Evolutionary conservation across 129 eudicot species (phyloP).

Genomic region (Chrysanthemum seticuspe): DNA sequence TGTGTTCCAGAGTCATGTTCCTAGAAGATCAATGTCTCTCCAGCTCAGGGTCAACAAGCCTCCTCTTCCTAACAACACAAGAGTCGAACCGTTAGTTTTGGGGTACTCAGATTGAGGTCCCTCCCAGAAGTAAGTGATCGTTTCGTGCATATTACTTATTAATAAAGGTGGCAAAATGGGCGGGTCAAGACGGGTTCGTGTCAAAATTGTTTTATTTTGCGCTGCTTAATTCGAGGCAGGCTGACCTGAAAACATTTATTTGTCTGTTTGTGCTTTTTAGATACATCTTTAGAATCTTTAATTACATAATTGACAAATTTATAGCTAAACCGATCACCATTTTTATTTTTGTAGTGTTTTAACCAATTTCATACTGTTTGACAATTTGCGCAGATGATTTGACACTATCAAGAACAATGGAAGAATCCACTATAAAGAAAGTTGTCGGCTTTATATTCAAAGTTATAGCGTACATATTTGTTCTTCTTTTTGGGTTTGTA

Average conservation of each 20-base stretch:
- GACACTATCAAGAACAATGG: conserved; percentile 38
- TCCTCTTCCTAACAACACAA: conserved; percentile 24
- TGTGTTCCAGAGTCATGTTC: conserved; percentile 20
- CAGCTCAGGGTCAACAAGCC: conserved; percentile 27
- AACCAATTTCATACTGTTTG: conserved; percentile 9
- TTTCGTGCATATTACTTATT: not conserved
- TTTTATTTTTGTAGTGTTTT: not conserved
- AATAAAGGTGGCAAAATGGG: not conserved
- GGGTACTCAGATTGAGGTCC: conserved; percentile 23
- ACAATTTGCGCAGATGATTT: conserved; percentile 39
- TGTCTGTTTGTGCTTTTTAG: too few species aligned
- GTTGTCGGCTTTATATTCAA: conserved; percentile 38
- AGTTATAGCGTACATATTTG: conserved; percentile 45
- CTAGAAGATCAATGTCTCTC: conserved; percentile 37
- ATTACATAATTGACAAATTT: too few species aligned
- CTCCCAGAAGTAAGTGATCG: conserved; percentile 53
- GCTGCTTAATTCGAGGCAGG: too few species aligned
- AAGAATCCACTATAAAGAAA: conserved; percentile 32
- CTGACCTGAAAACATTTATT: too few species aligned
- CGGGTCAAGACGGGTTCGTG: too few species aligned
- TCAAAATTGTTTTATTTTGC: too few species aligned
- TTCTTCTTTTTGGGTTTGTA: conserved; percentile 42
- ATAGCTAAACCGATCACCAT: too few species aligned
- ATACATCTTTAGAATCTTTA: too few species aligned
- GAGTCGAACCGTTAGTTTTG: conserved; percentile 28